Conservation (phyloP, 2,329 filamentous ascomycete genomes). For the Ceratocystis cacaofunesta region DNA sequence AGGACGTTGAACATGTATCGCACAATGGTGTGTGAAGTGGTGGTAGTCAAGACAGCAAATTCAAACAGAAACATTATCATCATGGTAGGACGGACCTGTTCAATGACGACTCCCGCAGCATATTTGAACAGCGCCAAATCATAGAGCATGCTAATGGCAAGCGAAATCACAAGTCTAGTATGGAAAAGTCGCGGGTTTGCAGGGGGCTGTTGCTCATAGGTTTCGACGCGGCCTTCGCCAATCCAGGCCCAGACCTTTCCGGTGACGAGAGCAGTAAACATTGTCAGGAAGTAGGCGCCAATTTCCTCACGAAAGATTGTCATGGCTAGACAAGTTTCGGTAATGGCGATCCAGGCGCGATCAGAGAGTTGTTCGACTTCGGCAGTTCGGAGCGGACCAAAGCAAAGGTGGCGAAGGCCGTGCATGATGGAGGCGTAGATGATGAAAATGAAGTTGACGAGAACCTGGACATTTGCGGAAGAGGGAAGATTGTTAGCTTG, state of each 20-base stretch:
- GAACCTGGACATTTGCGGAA: conserved; percentile 40
- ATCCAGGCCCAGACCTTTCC: conserved; percentile 99
- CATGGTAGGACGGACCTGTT: conserved; percentile 86
- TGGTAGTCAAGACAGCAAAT: conserved; percentile 73
- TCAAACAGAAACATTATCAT: conserved; percentile 99
- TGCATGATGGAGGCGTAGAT: conserved; percentile 69
- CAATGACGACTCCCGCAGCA: conserved; percentile 66
- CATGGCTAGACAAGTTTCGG: conserved; percentile 94
- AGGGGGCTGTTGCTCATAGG: conserved; percentile 88
- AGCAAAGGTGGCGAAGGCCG: conserved; percentile 77
- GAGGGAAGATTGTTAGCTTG: not conserved
- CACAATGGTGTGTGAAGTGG: conserved; percentile 61
- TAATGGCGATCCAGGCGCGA: conserved; percentile 94
- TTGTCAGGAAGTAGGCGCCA: conserved; percentile 84
- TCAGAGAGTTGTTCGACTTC: conserved; percentile 96
- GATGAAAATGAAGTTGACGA: conserved; percentile 81
- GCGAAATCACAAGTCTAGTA: conserved; percentile 59
- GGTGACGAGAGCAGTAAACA: conserved; percentile 86
- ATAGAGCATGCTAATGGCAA: conserved; percentile 65
- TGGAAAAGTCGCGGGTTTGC: conserved; percentile 82
- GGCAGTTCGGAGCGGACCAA: conserved; percentile 76
- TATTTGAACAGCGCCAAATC: conserved; percentile 69
- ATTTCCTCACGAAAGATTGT: conserved; percentile 95
- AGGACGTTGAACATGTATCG: conserved; percentile 67
- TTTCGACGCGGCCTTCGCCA: conserved; percentile 82